Evolutionary conservation across 352 stramenopile genomes (phyloP).

Genomic region (Pythium pyrilobum): DNA sequence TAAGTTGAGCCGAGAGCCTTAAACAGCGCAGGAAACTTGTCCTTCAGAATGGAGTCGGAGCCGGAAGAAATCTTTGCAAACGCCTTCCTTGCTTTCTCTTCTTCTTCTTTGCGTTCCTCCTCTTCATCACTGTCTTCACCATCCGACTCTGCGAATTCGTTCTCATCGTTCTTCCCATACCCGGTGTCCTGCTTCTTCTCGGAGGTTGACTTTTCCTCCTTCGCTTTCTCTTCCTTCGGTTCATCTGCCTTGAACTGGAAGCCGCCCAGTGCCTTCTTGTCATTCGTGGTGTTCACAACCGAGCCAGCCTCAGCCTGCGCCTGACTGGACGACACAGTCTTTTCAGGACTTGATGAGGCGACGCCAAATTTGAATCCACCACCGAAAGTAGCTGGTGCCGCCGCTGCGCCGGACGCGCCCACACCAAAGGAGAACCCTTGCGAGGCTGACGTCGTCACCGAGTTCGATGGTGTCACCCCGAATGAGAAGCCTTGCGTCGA

Average conservation of each 20-base stretch:
- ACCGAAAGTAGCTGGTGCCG: neutral
- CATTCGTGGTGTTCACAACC: no score
- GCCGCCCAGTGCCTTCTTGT: no score
- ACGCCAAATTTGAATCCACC: conserved; percentile 10
- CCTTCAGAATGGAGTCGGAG: conserved; percentile 25
- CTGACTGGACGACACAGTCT: neutral
- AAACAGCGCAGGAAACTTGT: conserved; percentile 50
- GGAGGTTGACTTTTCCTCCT: neutral
- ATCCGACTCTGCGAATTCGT: conserved; percentile 45
- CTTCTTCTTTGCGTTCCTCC: conserved; percentile 59
- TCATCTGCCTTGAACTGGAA: conserved; percentile 1
- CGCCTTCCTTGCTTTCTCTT: conserved; percentile 33
- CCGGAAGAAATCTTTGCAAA: conserved; percentile 39
- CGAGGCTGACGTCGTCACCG: neutral
- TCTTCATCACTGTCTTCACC: conserved; percentile 57
- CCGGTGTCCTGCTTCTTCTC: conserved; percentile 16
- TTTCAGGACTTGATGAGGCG: neutral
- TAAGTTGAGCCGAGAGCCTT: conserved; percentile 55
- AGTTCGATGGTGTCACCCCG: neutral
- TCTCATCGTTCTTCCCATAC: conserved; percentile 64
- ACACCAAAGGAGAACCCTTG: neutral
- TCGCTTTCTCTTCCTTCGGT: neutral
- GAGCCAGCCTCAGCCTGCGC: neutral
- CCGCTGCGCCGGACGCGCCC: neutral
- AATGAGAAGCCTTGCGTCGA: conserved; percentile 9